phyloP scores from a whole-genome alignment of 2,329 filamentous ascomycete genomes.

The Xylariaceae sp. region DNA sequence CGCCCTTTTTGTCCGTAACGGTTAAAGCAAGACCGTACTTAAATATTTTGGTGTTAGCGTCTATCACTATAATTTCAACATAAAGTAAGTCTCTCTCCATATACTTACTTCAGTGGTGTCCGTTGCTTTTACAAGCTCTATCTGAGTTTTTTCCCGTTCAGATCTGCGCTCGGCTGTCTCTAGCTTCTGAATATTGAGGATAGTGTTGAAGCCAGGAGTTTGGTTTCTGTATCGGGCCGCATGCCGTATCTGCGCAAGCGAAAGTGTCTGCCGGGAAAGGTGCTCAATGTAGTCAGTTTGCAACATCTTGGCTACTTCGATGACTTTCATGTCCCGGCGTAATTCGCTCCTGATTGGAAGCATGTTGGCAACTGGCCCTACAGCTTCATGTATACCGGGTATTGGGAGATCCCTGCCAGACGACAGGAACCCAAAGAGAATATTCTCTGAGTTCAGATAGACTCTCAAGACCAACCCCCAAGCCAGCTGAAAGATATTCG shows the following conservation, averaged over 20 bases:
- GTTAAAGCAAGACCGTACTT: conserved; percentile 8
- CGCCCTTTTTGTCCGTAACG: neutral
- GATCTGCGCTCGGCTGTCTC: neutral
- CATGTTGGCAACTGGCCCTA: conserved; percentile 15
- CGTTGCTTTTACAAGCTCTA: too few relatives aligned
- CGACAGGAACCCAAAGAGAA: conserved; percentile 8
- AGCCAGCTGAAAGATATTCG: conserved; percentile 10
- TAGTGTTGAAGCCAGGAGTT: conserved; percentile 8
- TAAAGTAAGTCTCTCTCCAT: too few relatives aligned
- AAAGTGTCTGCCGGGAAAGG: conserved; percentile 8
- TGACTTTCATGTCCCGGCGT: conserved; percentile 2
- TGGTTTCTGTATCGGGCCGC: conserved; percentile 3
- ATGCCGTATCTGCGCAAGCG: conserved; percentile 13
- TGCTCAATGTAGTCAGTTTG: conserved; percentile 13
- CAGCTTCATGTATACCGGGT: conserved; percentile 8
- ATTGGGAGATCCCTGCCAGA: conserved; percentile 10
- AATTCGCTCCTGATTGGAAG: conserved; percentile 9
- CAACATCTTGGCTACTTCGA: conserved; percentile 6
- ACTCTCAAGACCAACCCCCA: conserved; percentile 10
- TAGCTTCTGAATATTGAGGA: conserved; percentile 11
- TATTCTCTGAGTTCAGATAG: conserved; percentile 9
- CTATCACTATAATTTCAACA: too few relatives aligned
- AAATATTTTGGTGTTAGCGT: too few relatives aligned
- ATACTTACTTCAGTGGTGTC: too few relatives aligned
- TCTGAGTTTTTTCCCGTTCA: too few relatives aligned